Percentiles rank a stretch among this genome's conserved stretches.
phyloP scores from a whole-genome alignment of 1,284 basidiomycete genomes.

The Ustilago tritici region DNA sequence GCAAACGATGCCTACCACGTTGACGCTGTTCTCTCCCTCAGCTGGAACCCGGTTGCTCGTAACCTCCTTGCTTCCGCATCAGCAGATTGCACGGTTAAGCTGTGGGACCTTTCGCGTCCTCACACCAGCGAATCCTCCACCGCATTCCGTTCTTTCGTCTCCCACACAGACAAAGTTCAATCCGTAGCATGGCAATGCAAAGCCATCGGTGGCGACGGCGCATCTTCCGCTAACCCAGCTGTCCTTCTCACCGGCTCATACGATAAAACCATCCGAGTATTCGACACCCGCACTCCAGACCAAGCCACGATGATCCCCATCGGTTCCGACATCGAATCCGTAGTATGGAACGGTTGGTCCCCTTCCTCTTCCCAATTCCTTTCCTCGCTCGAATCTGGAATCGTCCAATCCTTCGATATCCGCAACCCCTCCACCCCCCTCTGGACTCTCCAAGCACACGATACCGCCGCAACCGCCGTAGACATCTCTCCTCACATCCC shows the following conservation, averaged over 20 bases:
- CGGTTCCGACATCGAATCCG: slow-evolving; percentile 90
- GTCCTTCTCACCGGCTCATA: slow-evolving; percentile 92
- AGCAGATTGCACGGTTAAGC: slow-evolving; percentile 93
- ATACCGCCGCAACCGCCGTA: slow-evolving; percentile 89
- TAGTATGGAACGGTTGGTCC: slow-evolving; percentile 97
- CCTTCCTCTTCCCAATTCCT: slow-evolving; percentile 83
- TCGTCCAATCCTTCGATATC: slow-evolving; percentile 84
- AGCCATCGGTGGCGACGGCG: slow-evolving; percentile 28
- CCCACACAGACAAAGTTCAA: slow-evolving; percentile 96
- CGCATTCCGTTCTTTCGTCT: slow-evolving; percentile 83
- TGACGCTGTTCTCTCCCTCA: slow-evolving; percentile 89
- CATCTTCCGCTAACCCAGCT: slow-evolving; percentile 75
- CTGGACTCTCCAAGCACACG: slow-evolving; percentile 93
- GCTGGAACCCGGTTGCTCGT: slow-evolving; percentile 90
- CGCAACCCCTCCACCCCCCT: slow-evolving; percentile 76
- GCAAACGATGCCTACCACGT: slow-evolving; percentile 83
- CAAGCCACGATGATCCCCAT: slow-evolving; percentile 81
- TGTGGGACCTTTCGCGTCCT: slow-evolving; percentile 89
- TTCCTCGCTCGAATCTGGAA: slow-evolving; percentile 73
- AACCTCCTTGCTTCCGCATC: slow-evolving; percentile 92
- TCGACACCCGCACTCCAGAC: slow-evolving; percentile 87
- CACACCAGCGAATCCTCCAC: slow-evolving; percentile 73
- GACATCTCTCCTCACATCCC: slow-evolving; percentile 92
- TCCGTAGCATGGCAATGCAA: slow-evolving; percentile 89
- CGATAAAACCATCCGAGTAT: slow-evolving; percentile 91